phyloP scores from a whole-genome alignment of 2,329 filamentous ascomycete genomes.

The Apiospora pterosperma region DNA sequence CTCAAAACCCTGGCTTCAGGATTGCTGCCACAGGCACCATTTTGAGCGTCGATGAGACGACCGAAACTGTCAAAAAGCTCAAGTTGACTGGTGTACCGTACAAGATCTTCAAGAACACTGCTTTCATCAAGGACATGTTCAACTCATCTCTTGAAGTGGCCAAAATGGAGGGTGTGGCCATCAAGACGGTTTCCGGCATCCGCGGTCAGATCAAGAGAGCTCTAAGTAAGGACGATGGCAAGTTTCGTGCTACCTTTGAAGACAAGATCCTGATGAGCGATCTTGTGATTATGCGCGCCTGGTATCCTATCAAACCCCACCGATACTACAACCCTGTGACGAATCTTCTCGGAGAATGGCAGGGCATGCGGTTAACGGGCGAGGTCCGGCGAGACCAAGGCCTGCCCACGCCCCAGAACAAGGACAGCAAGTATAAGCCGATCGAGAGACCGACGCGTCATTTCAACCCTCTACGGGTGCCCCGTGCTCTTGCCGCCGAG shows the following conservation, averaged over 20 bases:
- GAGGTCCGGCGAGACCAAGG: slow-evolving; percentile 77
- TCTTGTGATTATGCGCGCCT: slow-evolving; percentile 92
- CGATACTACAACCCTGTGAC: slow-evolving; percentile 97
- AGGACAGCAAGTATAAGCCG: slow-evolving; percentile 80
- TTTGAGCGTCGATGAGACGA: slow-evolving; percentile 88
- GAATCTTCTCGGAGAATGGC: slow-evolving; percentile 84
- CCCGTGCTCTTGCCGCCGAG: slow-evolving; percentile 73
- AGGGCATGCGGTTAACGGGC: slow-evolving; percentile 89
- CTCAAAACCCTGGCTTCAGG: slow-evolving; percentile 83
- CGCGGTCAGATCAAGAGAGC: slow-evolving; percentile 97
- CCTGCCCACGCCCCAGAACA: slow-evolving; percentile 72
- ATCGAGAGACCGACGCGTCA: slow-evolving; percentile 65
- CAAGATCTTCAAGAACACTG: slow-evolving; percentile 99
- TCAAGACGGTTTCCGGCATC: slow-evolving; percentile 94
- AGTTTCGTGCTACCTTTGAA: slow-evolving; percentile 96
- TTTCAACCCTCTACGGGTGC: slow-evolving; percentile 78
- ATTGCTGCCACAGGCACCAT: slow-evolving; percentile 94
- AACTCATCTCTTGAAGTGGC: slow-evolving; percentile 87
- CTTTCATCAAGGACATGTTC: slow-evolving; percentile 99
- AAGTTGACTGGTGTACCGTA: slow-evolving; percentile 91
- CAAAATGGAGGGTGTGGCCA: slow-evolving; percentile 91
- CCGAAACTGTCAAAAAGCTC: slow-evolving; percentile 98
- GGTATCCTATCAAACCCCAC: slow-evolving; percentile 94
- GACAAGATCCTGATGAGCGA: slow-evolving; percentile 97
- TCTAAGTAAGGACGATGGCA: slow-evolving; percentile 86